Percentiles rank a stretch among this genome's conserved stretches.
Evolutionary conservation across 1,284 basidiomycete genomes (phyloP).

Genomic region (Retiboletus flavoniger): DNA sequence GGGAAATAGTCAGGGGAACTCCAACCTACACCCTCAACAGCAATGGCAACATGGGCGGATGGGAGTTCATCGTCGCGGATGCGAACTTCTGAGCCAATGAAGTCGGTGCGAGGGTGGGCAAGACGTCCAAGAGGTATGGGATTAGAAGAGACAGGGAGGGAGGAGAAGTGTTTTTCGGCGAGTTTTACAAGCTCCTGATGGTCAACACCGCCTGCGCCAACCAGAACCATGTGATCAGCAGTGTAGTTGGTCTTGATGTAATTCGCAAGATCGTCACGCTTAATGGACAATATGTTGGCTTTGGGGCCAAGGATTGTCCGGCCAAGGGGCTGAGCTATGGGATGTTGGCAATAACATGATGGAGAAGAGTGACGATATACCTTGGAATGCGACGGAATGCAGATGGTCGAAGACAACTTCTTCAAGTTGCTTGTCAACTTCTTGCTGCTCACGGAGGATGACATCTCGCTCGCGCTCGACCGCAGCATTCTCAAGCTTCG

Average conservation of each 20-base stretch:
- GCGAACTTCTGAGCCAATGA: conserved; percentile 95
- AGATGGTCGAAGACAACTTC: conserved; percentile 99
- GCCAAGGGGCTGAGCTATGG: conserved; percentile 86
- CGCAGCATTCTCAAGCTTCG: conserved; percentile 86
- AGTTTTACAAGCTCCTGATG: conserved; percentile 93
- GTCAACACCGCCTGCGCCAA: conserved; percentile 94
- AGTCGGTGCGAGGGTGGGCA: conserved; percentile 74
- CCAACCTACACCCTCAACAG: conserved; percentile 98
- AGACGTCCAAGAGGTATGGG: conserved; percentile 87
- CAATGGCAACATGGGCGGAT: conserved; percentile 93
- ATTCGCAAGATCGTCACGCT: conserved; percentile 81
- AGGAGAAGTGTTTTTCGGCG: conserved; percentile 91
- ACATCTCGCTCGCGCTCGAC: conserved; percentile 98
- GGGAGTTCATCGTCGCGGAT: conserved; percentile 90
- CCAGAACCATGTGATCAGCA: conserved; percentile 98
- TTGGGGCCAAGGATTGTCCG: conserved; percentile 98
- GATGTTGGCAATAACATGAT: conserved; percentile 11
- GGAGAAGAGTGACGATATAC: conserved; percentile 42
- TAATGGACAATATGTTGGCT: conserved; percentile 95
- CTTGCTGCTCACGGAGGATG: conserved; percentile 96
- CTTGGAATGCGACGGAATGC: conserved; percentile 95
- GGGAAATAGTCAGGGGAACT: conserved; percentile 98
- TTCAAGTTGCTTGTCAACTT: conserved; percentile 98
- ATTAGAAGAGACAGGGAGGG: conserved; percentile 83
- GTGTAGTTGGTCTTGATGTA: conserved; percentile 99